Conservation (phyloP, 2,329 filamentous ascomycete species). For the Pestalotiopsis sp. region DNA sequence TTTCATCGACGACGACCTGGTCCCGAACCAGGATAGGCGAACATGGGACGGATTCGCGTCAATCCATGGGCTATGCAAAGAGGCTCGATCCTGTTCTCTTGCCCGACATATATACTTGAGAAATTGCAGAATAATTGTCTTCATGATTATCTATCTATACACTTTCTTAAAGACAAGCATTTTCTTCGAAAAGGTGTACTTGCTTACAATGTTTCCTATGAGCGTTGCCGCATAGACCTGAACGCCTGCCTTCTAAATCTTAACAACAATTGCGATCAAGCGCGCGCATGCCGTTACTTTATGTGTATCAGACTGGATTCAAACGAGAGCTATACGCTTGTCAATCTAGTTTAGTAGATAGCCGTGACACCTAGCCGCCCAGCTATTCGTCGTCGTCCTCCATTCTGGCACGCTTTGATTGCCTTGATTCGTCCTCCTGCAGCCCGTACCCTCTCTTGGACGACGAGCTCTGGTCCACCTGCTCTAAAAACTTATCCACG, state of each 20-base stretch:
- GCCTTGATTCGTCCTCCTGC: constrained; percentile 63
- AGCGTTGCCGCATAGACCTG: no score
- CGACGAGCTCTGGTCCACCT: constrained; percentile 65
- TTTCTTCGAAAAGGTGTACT: no score
- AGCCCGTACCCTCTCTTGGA: constrained; percentile 78
- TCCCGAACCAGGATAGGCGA: background rate
- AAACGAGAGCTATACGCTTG: background rate
- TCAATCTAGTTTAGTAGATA: background rate
- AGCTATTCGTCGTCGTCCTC: constrained; percentile 67
- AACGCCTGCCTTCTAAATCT: no score
- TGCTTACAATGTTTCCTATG: no score
- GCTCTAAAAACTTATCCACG: constrained; percentile 89
- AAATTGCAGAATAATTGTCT: no score
- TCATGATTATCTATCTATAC: no score
- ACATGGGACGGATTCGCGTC: background rate
- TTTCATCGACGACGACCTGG: background rate
- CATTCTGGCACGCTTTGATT: constrained; percentile 75
- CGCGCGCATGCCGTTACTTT: background rate
- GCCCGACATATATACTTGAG: background rate
- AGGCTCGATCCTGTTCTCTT: background rate
- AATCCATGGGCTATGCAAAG: background rate
- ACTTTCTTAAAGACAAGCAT: no score
- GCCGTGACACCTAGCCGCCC: background rate
- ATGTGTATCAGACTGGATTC: background rate
- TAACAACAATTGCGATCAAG: no score